These are phyloP conservation scores for Phytophthora sansomeana DNA, from an alignment of 352 stramenopile species.

Conservation along the genomic window DNA sequence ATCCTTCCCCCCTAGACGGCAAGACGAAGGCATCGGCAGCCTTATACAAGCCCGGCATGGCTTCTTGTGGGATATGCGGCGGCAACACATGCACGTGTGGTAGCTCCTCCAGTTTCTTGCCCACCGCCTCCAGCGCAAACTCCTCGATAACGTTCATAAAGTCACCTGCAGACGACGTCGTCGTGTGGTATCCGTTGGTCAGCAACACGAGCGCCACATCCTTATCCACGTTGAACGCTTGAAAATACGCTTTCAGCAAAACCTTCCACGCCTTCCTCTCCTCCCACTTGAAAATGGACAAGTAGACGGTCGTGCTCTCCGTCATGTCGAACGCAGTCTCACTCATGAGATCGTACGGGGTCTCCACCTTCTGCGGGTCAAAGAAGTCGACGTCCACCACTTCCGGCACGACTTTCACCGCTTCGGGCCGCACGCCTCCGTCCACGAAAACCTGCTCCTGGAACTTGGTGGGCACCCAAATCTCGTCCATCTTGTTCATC, in stretches of 20 bases:
- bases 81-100: conserved; percentile 70
- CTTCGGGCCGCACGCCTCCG: conserved; percentile 56
- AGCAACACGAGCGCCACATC: conserved; percentile 87
- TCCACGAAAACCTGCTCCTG: conserved; percentile 78
- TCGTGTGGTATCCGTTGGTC: conserved; percentile 88
- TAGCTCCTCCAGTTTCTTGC: conserved; percentile 56
- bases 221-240: conserved; percentile 65
- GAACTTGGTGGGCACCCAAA: conserved; percentile 93
- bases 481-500: conserved; percentile 94
- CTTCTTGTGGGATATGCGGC: conserved; percentile 63
- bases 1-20: conserved; percentile 93
- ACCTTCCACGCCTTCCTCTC: conserved; percentile 92
- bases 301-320: conserved; percentile 75
- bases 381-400: conserved; percentile 93
- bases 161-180: conserved; percentile 49
- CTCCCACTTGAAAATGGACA: conserved; percentile 96
- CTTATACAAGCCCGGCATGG: conserved; percentile 76
- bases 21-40: conserved; percentile 89
- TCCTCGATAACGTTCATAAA: conserved; percentile 64
- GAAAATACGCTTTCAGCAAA: conserved; percentile 87
- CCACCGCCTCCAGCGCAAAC: conserved; percentile 57
- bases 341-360: conserved; percentile 57
- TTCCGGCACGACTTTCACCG: conserved; percentile 85
- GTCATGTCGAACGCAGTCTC: conserved; percentile 45
- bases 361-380: conserved; percentile 55